These are phyloP conservation scores for Pythium oligandrum DNA, from an alignment of 352 stramenopile species.

Conservation along the genomic window DNA sequence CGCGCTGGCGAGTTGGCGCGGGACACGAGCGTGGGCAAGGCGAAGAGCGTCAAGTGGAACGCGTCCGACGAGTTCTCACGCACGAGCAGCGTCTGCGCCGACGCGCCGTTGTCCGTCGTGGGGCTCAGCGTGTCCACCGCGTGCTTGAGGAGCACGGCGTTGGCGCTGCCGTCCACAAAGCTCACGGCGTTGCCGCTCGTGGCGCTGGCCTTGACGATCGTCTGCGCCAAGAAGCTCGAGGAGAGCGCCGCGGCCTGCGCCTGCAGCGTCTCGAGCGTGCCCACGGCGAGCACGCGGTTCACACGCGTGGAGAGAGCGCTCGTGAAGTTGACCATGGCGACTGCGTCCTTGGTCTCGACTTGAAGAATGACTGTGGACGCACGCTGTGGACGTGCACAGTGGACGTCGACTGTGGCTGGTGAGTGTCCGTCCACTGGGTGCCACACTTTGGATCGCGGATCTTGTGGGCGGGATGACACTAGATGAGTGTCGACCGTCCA, in stretches of 20 bases:
- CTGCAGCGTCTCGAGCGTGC: constrained; percentile 38
- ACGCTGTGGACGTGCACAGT: too few species aligned
- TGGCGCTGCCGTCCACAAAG: constrained; percentile 27
- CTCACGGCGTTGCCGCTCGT: constrained; percentile 18
- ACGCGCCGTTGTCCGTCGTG: constrained; percentile 36
- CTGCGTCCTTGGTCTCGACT: too few species aligned
- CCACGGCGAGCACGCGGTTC: constrained; percentile 53
- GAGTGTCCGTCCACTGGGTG: too few species aligned
- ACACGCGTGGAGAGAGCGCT: constrained; percentile 21
- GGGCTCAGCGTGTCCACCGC: constrained; percentile 35
- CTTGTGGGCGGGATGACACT: too few species aligned
- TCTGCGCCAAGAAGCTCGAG: constrained; percentile 34
- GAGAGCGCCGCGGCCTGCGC: constrained; percentile 17
- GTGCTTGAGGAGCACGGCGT: constrained; percentile 47
- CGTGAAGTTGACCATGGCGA: constrained; percentile 32
- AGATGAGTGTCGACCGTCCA: too few species aligned
- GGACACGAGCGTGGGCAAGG: constrained; percentile 54
- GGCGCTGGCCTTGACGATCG: constrained; percentile 19
- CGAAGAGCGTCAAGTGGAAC: constrained; percentile 47
- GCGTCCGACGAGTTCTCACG: constrained; percentile 19
- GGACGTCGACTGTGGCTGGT: too few species aligned
- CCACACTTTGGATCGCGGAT: too few species aligned
- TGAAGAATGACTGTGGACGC: too few species aligned
- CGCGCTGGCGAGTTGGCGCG: constrained; percentile 66
- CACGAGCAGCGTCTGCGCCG: constrained; percentile 37